Conservation (phyloP, 2,329 filamentous ascomycete genomes). For the Hymenoscyphus linearis region DNA sequence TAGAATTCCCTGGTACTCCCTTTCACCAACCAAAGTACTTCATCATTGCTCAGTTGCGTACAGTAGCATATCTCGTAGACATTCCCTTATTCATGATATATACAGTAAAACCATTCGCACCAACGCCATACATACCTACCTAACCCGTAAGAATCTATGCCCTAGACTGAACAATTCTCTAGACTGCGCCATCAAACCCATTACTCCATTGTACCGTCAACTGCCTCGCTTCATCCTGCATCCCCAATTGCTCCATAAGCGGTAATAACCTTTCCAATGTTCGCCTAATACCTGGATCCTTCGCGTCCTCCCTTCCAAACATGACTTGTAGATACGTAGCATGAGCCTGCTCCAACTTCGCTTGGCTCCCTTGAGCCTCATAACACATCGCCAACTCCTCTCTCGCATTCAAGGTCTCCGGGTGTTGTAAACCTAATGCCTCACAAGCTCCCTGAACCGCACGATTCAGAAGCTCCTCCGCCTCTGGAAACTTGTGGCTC, state of each 20-base stretch:
- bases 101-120: too few relatives aligned
- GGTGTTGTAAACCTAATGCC: neutral
- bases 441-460: neutral
- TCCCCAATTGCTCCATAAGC: neutral
- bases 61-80: too few relatives aligned
- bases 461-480: neutral
- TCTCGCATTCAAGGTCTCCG: neutral
- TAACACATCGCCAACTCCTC: conserved; percentile 1
- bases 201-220: neutral
- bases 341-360: neutral
- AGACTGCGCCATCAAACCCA: neutral
- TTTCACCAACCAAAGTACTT: too few relatives aligned
- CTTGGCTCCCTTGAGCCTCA: conserved; percentile 1
- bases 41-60: too few relatives aligned
- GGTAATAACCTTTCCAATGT: neutral
- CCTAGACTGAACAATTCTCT: too few relatives aligned
- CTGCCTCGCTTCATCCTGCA: neutral
- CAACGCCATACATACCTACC: too few relatives aligned
- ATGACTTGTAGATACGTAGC: neutral
- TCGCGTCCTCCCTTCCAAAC: conserved; percentile 2
- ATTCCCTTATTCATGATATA: too few relatives aligned
- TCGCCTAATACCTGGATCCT: neutral
- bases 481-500: neutral
- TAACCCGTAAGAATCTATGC: too few relatives aligned
- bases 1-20: too few relatives aligned